Evolutionary conservation across 768 basidiomycete species (phyloP), one percentile per base, ranked within the genome.

Genomic region (Podaxis mareebaensis): DNA sequence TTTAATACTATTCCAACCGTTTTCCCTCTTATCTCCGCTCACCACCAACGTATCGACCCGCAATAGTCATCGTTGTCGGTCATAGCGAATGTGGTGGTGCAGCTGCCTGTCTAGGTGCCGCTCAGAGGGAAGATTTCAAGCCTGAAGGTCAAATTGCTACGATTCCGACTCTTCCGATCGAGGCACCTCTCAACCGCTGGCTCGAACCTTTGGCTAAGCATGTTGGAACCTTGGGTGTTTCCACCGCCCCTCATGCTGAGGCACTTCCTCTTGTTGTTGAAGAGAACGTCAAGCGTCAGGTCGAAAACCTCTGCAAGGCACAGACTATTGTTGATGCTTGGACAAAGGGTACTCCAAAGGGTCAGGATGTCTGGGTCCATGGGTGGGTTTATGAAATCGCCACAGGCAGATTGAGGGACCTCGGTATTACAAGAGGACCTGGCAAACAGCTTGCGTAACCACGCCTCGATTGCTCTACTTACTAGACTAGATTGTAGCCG

Each of bases 31-130:
- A 59, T 69, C 60, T 57, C 57, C 62, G 66, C 33, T 48, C 46
- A 38, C 61, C 70, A 63, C 66, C 67, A 69, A 61, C 63, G 46
- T 55, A 36, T 63, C 39, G 53, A 53, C 66, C 60, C 46, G 52
- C 64, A 66, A 53, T 69, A 93, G 92, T 96, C 64, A 78, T 93
- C 65, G 77, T 96, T 68, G 91, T 89, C 26, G 94, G 94, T 17
- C 94, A 96, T 72, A 87, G 89, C 11, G 79, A 85, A 60, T 96
- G 94, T 71, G 94, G 92, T 60, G 94, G 94, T 57, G 90, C 85
- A 3, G 72, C 76, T 0, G 86, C 88, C 4, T 85, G 85, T 54
- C 75, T 85, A 44, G 68, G 72, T 0, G 83, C 85, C 48, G 80
- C 77, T 38, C 73, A 77, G 61, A 75, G 73, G n/a, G 70, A 75